Evolutionary conservation across 164 flowering plant species (phyloP), one percentile per base, ranked within the genome.

Genomic region (Litsea cubeba): DNA sequence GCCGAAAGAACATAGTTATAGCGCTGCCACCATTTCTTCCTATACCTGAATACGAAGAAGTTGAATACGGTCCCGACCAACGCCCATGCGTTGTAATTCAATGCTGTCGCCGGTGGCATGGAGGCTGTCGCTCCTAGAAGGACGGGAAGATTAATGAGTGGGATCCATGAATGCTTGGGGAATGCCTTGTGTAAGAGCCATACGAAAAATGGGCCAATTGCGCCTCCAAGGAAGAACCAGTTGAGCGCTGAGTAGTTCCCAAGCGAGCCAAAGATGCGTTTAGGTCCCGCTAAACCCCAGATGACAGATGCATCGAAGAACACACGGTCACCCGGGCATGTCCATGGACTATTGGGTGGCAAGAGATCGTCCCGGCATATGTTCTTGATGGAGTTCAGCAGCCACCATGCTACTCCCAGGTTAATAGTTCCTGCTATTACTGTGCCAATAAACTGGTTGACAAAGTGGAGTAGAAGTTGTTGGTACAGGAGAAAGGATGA

Each of bases 301-400:
- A 93, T 91, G 4, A 95, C 98, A 3, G 97, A 95, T 68, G 98
- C 97, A 79, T 91, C 97, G 28, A 89, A 95, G 84, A 95, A 95
- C 68, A 92, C 97, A 12, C 95, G 82, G 62, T 95, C 95, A 23
- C 85, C 74, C 1, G 97, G 95, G 79, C 98, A 91, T 12, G 91
- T 89, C 95, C 95, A 93, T 0, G 92, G 89, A 63, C 97, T 91
- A 74, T 83, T 75, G 17, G 85, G 75, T 22, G 90, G 88, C 23
- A 88, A 90, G 11, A 82, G 76, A 0, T 87, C 72, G 1, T 75
- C 79, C 1, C 88, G 82, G 80, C 98, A 93, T 23, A 93, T 93
- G 87, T 91, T 76, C n/a, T 77, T 71, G 5, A 91, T 70, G 18
- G 81, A 62, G 22, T 46, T 51, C 25, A 93, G 81, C 23, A 93